These are phyloP conservation scores for Domatiomyces catenatus DNA, from an alignment of 2,329 filamentous ascomycete species.

Conservation along the genomic window DNA sequence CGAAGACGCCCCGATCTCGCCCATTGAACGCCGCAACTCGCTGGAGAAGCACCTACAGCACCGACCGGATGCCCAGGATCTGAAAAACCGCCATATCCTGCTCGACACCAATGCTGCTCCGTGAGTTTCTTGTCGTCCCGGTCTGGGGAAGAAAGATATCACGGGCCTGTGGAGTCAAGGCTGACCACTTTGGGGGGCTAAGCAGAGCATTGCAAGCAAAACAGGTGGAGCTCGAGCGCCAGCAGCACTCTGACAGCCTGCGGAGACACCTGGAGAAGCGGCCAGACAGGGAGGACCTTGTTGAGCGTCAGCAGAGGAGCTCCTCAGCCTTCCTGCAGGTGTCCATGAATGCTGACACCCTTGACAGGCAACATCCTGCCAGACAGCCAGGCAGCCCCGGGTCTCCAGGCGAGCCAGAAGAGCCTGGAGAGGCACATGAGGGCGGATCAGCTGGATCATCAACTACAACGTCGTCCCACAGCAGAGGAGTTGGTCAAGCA, in stretches of 20 bases:
- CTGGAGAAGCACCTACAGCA: slow-evolving; percentile 57
- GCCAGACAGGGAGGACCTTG: slow-evolving; percentile 56
- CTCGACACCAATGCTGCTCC: slow-evolving; percentile 53
- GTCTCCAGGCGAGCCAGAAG: slow-evolving; percentile 62
- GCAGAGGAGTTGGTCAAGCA: slow-evolving; percentile 63
- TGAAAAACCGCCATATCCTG: slow-evolving; percentile 54
- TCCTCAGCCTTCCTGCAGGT: slow-evolving; percentile 1
- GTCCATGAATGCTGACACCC: slow-evolving; percentile 6
- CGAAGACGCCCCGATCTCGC: slow-evolving; percentile 45
- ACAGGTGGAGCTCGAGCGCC: slow-evolving; percentile 48
- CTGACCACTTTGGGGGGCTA: slow-evolving; percentile 1
- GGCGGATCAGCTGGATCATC: slow-evolving; percentile 72
- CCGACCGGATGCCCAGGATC: slow-evolving; percentile 49
- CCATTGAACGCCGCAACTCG: slow-evolving; percentile 46
- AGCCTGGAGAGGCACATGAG: slow-evolving; percentile 83
- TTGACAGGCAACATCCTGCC: slow-evolving; percentile 69
- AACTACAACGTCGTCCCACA: slow-evolving; percentile 60
- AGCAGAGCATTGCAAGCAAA: slow-evolving; percentile 45
- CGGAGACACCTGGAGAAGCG: slow-evolving; percentile 49
- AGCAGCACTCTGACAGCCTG: slow-evolving; percentile 45
- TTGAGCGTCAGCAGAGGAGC: slow-evolving; percentile 49
- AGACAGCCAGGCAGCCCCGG: slow-evolving; percentile 59
- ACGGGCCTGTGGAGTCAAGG: background rate
- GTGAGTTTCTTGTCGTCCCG: slow-evolving; percentile 26
- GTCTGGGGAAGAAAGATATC: background rate